Conservation (phyloP, 2,329 filamentous ascomycete species). For the Neofusicoccum ribis region DNA sequence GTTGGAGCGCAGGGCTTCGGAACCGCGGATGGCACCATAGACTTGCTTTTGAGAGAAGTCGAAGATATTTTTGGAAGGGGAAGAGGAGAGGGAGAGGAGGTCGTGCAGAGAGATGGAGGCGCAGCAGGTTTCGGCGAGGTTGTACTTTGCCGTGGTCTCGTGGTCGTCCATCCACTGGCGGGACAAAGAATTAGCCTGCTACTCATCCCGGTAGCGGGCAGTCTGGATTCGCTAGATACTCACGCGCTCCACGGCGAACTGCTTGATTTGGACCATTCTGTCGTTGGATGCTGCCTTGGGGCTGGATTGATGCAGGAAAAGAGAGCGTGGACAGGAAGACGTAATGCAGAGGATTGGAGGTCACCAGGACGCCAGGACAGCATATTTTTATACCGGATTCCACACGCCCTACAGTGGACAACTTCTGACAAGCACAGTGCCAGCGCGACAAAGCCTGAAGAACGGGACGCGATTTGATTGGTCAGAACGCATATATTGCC, state of each 20-base stretch:
- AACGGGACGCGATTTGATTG: not conserved
- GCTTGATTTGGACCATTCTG: conserved; percentile 22
- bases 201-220: too few species aligned
- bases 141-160: conserved; percentile 31
- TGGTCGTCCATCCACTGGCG: conserved; percentile 59
- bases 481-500: not conserved
- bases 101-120: too few species aligned
- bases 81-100: too few species aligned
- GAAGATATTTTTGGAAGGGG: too few species aligned
- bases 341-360: not conserved
- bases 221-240: not conserved
- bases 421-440: not conserved
- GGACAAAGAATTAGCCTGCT: not conserved
- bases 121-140: too few species aligned
- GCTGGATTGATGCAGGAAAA: not conserved
- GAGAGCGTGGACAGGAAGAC: too few species aligned
- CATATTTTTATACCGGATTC: not conserved
- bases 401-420: not conserved
- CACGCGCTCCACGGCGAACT: conserved; percentile 2
- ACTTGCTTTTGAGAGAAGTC: too few species aligned
- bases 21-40: too few species aligned
- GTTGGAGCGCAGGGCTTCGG: too few species aligned
- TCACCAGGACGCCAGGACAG: not conserved
- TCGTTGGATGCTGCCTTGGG: not conserved
- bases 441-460: not conserved